Conservation (phyloP, 495 filamentous ascomycete genomes). For the Neurospora africana region DNA sequence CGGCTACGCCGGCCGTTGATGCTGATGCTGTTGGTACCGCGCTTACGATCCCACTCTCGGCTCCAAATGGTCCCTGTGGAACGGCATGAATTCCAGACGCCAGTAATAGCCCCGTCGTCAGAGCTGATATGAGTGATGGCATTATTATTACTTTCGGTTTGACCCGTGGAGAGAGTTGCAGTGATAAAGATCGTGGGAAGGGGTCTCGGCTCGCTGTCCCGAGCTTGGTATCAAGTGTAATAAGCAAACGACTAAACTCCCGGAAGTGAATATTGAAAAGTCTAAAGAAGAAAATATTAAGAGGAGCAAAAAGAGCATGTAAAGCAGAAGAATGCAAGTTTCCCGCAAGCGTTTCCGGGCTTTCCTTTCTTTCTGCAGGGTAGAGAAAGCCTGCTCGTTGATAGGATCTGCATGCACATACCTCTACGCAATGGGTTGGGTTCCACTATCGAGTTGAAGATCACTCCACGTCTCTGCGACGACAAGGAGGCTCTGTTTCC, state of each 20-base stretch:
- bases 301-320: background rate
- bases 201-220: background rate
- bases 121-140: constrained; percentile 14
- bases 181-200: background rate
- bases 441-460: background rate
- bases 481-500: background rate
- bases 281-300: background rate
- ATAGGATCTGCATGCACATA: background rate
- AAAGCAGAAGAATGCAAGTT: background rate
- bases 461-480: background rate
- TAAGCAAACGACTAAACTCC: background rate
- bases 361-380: background rate
- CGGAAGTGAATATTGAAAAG: background rate
- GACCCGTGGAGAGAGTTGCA: background rate
- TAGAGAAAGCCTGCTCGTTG: background rate
- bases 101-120: constrained; percentile 14
- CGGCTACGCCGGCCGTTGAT: background rate
- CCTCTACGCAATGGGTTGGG: background rate
- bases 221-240: background rate
- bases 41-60: background rate
- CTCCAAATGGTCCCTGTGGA: constrained; percentile 10
- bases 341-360: background rate
- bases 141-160: constrained; percentile 15
- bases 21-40: background rate
- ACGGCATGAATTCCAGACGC: constrained; percentile 13